Evolutionary conservation across 2,329 filamentous ascomycete genomes (phyloP).

Genomic region (Pyrenophora seminiperda): DNA sequence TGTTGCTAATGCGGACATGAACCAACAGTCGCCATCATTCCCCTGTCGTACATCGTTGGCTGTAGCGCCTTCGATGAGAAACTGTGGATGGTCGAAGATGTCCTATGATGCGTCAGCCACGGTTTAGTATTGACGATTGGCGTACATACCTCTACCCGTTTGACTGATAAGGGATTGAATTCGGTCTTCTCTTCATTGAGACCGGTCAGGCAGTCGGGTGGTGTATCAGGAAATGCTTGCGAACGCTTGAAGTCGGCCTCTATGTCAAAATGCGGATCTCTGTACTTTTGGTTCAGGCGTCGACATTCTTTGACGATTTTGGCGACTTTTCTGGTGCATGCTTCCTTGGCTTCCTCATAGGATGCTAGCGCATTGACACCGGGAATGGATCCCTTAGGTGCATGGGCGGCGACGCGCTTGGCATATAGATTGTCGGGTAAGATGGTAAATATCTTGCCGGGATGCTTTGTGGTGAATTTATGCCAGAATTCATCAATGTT

Average conservation of each 20-base stretch:
- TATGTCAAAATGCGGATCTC: constrained; percentile 85
- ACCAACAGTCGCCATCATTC: constrained; percentile 81
- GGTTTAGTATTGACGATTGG: not conserved
- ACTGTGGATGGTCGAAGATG: constrained; percentile 76
- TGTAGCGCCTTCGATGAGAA: constrained; percentile 77
- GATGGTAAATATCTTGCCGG: constrained; percentile 73
- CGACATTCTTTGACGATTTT: constrained; percentile 68
- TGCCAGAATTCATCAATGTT: constrained; percentile 75
- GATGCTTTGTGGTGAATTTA: constrained; percentile 69
- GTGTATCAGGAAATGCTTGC: constrained; percentile 39
- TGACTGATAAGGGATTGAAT: constrained; percentile 71
- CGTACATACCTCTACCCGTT: constrained; percentile 63
- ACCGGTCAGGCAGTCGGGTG: constrained; percentile 58
- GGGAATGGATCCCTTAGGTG: constrained; percentile 58
- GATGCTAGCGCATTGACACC: constrained; percentile 69
- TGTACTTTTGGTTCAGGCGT: constrained; percentile 82
- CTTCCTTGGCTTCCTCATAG: constrained; percentile 72
- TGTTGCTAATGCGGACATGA: constrained; percentile 79
- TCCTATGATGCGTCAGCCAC: constrained; percentile 58
- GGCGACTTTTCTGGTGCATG: constrained; percentile 67
- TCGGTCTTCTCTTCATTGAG: constrained; percentile 48
- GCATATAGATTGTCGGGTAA: constrained; percentile 71
- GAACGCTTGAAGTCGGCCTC: constrained; percentile 71
- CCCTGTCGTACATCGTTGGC: constrained; percentile 82
- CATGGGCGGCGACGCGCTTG: constrained; percentile 62